These are phyloP conservation scores for Kondoa malvinella DNA, from an alignment of 768 basidiomycete species.

Conservation along the genomic window DNA sequence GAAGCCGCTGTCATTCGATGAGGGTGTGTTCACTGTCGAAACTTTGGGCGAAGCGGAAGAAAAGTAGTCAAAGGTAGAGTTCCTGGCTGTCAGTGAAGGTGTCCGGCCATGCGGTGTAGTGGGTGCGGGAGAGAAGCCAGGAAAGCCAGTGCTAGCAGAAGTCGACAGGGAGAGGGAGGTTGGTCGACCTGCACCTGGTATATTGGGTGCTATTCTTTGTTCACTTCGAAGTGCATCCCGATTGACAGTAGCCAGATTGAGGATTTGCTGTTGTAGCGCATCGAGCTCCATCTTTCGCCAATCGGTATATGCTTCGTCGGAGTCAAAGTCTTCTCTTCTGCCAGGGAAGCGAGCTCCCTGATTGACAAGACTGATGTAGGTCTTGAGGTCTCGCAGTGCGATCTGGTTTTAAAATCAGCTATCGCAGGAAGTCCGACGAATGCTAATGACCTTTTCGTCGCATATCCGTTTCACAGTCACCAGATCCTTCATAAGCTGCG, in stretches of 20 bases:
- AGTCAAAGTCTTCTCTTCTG: constrained; percentile 68
- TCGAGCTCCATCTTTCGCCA: constrained; percentile 71
- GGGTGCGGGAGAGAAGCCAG: not conserved
- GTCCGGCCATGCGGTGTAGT: not conserved
- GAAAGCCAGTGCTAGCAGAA: not conserved
- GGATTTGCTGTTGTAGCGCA: constrained; percentile 70
- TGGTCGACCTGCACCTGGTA: not conserved
- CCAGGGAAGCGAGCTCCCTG: constrained; percentile 69
- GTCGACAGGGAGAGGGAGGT: not conserved
- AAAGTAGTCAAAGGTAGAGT: constrained; percentile 4
- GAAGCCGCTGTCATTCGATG: not conserved
- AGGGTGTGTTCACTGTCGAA: constrained; percentile 5
- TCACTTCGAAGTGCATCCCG: constrained; percentile 49
- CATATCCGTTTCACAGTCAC: constrained; percentile 48
- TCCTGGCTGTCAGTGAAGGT: not conserved
- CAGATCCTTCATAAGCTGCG: constrained; percentile 55
- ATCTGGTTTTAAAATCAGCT: constrained; percentile 13
- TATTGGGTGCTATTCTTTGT: not conserved
- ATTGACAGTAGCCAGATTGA: constrained; percentile 67
- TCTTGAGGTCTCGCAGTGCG: constrained; percentile 37
- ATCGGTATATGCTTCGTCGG: constrained; percentile 60
- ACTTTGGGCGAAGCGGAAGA: not conserved
- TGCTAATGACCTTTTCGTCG: constrained; percentile 49
- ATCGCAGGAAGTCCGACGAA: not conserved
- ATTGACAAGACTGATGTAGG: constrained; percentile 78